Evolutionary conservation across 768 basidiomycete species (phyloP).

Genomic region (Psilocybe cubensis): DNA sequence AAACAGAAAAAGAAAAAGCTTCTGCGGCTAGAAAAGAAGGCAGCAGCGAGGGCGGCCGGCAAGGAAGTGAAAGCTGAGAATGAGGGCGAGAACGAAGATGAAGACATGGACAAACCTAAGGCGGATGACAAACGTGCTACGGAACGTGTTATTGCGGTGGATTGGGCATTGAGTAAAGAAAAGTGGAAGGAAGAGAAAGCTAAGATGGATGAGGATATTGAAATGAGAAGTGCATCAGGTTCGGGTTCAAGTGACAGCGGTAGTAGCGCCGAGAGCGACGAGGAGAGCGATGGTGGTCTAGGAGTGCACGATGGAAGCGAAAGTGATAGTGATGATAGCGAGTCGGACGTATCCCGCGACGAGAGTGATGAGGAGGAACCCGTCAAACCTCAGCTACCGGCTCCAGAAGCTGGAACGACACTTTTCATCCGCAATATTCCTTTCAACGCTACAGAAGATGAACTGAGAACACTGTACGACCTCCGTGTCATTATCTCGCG

Average conservation of each 20-base stretch:
- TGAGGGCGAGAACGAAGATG: constrained; percentile 32
- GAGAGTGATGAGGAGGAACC: constrained; percentile 44
- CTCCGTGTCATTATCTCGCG: constrained; percentile 1
- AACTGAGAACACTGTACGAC: constrained; percentile 80
- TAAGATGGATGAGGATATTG: constrained; percentile 46
- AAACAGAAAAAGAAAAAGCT: constrained; percentile 75
- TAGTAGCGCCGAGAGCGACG: constrained; percentile 18
- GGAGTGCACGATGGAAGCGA: constrained; percentile 47
- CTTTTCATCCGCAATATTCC: constrained; percentile 94
- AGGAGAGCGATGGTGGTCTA: constrained; percentile 43
- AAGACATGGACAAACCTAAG: constrained; percentile 31
- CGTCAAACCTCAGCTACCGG: constrained; percentile 71
- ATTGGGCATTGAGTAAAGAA: constrained; percentile 95
- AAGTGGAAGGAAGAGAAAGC: constrained; percentile 85
- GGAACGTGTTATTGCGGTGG: constrained; percentile 83
- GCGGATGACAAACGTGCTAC: constrained; percentile 36
- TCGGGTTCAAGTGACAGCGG: constrained; percentile 29
- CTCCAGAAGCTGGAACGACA: constrained; percentile 87
- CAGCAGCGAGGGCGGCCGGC: constrained; percentile 36
- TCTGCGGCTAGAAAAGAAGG: constrained; percentile 56
- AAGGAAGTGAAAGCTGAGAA: constrained; percentile 27
- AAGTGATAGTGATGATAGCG: constrained; percentile 42
- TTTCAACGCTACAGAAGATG: constrained; percentile 92
- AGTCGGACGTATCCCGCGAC: constrained; percentile 34
- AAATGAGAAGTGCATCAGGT: constrained; percentile 37